Evolutionary conservation across 1,139 yeast genomes (phyloP), one percentile per base, ranked within the genome.

Genomic region (Saccharomyces hybrid): DNA sequence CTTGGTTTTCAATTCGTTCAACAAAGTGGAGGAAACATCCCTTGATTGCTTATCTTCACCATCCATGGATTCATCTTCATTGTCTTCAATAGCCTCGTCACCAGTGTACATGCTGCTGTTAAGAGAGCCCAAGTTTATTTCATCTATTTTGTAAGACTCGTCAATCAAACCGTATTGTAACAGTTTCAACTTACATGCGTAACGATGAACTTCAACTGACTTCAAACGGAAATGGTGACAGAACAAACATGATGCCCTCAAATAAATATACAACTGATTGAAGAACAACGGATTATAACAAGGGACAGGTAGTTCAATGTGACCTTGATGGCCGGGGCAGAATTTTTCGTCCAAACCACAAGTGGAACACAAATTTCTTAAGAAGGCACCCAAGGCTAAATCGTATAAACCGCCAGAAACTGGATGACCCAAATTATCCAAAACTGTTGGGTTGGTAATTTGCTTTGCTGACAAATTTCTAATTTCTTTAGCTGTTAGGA

Each of bases 241-340:
- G 74, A 83, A 91, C 56, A 93, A 78, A 79, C 99, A 95, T 28
- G 93, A 75, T 47, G 93, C 80, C 70, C 98, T 79, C 67, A 95
- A 77, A 65, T 86, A 84, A 57, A 88, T 79, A 75, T 85, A 93
- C 77, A 95, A 77, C 72, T 93, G 98, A 68, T 83, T 82, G 81
- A 95, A 93, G 69, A 95, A 93, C 65, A 95, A 75, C 14, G 99
- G 98, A 69, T 90, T 93, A 76, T 90, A 95, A 50, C 89, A 95
- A 5, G 98, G 96, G 46, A 89, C 86, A 8, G 99, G 99, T 62
- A 95, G 79, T 70, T 93, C 97, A 57, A 95, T 90, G 72, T 95
- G 99, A 56, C 99, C 99, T 74, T 89, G 90, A 72, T 95, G 99
- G 41, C 99, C 99, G 2, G 98, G 97, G 75, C 99, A 95, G 66